Evolutionary conservation across 2,329 filamentous ascomycete genomes (phyloP).

Genomic region (Ceratocystis lukuohia): DNA sequence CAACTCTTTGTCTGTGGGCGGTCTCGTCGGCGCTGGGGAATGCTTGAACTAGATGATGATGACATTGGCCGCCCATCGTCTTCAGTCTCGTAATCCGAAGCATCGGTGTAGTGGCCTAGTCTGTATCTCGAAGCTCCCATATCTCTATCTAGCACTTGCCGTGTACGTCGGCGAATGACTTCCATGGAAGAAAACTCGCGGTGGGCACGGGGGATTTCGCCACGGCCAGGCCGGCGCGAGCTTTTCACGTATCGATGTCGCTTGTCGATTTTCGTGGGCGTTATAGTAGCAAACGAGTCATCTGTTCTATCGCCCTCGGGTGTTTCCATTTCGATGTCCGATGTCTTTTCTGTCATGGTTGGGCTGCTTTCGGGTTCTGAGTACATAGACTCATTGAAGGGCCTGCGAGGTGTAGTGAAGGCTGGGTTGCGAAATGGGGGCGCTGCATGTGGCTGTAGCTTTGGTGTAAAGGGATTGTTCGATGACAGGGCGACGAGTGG

Average conservation of each 20-base stretch:
- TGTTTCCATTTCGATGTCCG: slow-evolving; percentile 30
- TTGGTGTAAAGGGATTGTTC: background rate
- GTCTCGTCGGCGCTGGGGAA: slow-evolving; percentile 22
- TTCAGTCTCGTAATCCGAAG: slow-evolving; percentile 39
- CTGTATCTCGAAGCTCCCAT: slow-evolving; percentile 37
- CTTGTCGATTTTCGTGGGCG: slow-evolving; percentile 36
- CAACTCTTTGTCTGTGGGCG: slow-evolving; percentile 23
- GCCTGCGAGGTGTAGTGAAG: slow-evolving; percentile 49
- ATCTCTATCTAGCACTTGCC: slow-evolving; percentile 38
- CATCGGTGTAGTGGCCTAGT: slow-evolving; percentile 26
- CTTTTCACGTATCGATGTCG: slow-evolving; percentile 34
- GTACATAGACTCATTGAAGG: slow-evolving; percentile 38
- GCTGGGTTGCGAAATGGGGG: slow-evolving; percentile 49
- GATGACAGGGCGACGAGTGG: slow-evolving; percentile 26
- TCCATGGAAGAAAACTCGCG: slow-evolving; percentile 29
- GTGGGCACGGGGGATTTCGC: slow-evolving; percentile 45
- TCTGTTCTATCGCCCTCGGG: slow-evolving; percentile 17
- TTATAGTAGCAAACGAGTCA: slow-evolving; percentile 28
- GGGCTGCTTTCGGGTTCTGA: slow-evolving; percentile 51
- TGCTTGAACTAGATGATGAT: slow-evolving; percentile 10
- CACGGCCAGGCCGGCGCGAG: slow-evolving; percentile 41
- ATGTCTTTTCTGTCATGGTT: slow-evolving; percentile 43
- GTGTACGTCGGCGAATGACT: slow-evolving; percentile 41
- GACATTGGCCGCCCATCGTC: slow-evolving; percentile 24
- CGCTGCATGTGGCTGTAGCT: slow-evolving; percentile 25